phyloP scores from a whole-genome alignment of 2,329 filamentous ascomycete genomes.

The Cladosporium sphaerospermum region DNA sequence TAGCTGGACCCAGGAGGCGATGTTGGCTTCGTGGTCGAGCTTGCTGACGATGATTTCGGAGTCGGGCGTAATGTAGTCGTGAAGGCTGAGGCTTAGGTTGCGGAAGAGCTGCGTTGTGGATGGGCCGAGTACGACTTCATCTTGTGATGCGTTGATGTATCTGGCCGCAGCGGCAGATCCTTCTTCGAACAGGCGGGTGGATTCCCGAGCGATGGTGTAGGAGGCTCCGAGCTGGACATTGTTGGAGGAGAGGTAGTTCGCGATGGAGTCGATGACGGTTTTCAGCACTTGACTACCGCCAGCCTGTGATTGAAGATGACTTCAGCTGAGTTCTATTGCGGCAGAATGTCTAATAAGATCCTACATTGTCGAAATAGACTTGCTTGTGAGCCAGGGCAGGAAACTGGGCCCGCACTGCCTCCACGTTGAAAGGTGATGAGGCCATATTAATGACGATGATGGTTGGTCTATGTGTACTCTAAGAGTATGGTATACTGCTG shows the following conservation, averaged over 20 bases:
- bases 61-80: conserved; percentile 50
- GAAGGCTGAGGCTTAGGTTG: conserved; percentile 57
- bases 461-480: too few relatives aligned
- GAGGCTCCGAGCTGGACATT: conserved; percentile 73
- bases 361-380: conserved; percentile 64
- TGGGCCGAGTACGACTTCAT: conserved; percentile 66
- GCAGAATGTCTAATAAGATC: not conserved
- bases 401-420: conserved; percentile 54
- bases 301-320: conserved; percentile 33
- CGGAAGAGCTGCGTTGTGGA: conserved; percentile 72
- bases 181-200: conserved; percentile 53
- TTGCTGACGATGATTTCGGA: conserved; percentile 60
- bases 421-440: conserved; percentile 45
- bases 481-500: too few relatives aligned
- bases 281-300: conserved; percentile 66
- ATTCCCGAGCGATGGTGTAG: conserved; percentile 55
- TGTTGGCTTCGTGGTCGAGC: conserved; percentile 73
- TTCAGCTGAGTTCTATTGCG: conserved; percentile 64
- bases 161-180: conserved; percentile 61
- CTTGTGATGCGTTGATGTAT: conserved; percentile 61
- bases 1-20: conserved; percentile 65
- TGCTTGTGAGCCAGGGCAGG: conserved; percentile 62
- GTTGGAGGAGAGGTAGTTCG: conserved; percentile 57
- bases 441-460: conserved; percentile 7
- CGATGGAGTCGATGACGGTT: conserved; percentile 60